Conservation (phyloP, 1,284 basidiomycete genomes). For the Boletus sp. region DNA sequence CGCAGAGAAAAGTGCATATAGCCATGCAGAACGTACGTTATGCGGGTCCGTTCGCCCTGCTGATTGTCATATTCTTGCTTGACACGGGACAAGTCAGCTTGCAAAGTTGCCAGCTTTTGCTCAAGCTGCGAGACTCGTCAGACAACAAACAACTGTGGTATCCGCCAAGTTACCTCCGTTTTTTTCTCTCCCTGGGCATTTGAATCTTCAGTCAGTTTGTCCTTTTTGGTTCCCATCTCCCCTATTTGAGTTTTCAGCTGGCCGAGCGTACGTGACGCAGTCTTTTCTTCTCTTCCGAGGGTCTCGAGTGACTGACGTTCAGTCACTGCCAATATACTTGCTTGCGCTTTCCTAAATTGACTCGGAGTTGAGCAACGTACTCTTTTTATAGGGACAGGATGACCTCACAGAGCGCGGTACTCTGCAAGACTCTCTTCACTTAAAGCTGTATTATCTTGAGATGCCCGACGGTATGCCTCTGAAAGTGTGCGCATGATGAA, state of each 20-base stretch:
- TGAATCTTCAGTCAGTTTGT: constrained; percentile 61
- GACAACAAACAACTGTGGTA: neutral
- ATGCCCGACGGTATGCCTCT: constrained; percentile 76
- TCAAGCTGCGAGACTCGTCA: constrained; percentile 48
- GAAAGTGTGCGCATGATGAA: constrained; percentile 8
- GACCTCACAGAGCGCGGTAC: constrained; percentile 76
- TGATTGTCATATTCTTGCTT: constrained; percentile 74
- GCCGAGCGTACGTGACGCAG: constrained; percentile 58
- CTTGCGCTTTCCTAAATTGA: constrained; percentile 62
- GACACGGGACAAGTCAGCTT: constrained; percentile 52
- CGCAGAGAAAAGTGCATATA: neutral
- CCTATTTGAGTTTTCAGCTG: constrained; percentile 69
- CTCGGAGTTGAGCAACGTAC: constrained; percentile 7
- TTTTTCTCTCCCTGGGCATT: constrained; percentile 53
- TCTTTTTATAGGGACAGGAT: neutral
- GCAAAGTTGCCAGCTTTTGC: constrained; percentile 49
- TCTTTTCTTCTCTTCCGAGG: constrained; percentile 81
- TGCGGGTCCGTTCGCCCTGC: constrained; percentile 68
- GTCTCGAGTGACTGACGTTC: constrained; percentile 87
- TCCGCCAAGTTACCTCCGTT: constrained; percentile 45
- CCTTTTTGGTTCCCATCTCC: constrained; percentile 58
- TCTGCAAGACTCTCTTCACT: constrained; percentile 83
- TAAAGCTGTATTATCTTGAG: constrained; percentile 73
- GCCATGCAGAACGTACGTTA: constrained; percentile 48
- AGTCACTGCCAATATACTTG: constrained; percentile 75